Conservation (phyloP, 495 filamentous ascomycete species). For the Aspergillus incahuasiensis region DNA sequence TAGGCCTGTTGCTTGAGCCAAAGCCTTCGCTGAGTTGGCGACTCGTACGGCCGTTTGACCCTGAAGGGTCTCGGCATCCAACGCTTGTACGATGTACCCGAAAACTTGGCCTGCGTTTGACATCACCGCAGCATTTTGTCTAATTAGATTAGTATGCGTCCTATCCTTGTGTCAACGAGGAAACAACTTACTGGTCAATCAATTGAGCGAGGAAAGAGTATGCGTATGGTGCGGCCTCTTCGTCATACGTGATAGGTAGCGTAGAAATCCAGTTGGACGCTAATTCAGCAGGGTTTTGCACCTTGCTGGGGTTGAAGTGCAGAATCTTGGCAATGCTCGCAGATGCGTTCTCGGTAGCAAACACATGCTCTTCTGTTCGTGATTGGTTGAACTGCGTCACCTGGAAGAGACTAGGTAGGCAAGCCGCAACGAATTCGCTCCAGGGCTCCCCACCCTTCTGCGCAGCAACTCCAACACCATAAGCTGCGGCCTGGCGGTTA, state of each 20-base stretch:
- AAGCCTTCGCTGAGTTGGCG: slow-evolving; percentile 64
- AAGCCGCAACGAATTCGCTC: slow-evolving; percentile 75
- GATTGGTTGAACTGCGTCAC: slow-evolving; percentile 74
- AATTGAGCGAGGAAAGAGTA: slow-evolving; percentile 88
- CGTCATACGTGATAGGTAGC: slow-evolving; percentile 87
- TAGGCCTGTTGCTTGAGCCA: slow-evolving; percentile 63
- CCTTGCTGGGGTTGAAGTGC: slow-evolving; percentile 74
- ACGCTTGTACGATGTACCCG: slow-evolving; percentile 73
- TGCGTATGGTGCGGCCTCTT: slow-evolving; percentile 95
- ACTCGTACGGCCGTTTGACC: slow-evolving; percentile 72
- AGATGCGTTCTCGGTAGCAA: slow-evolving; percentile 96
- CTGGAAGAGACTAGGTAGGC: slow-evolving; percentile 76
- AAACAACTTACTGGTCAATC: slow-evolving; percentile 82
- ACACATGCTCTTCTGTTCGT: slow-evolving; percentile 88
- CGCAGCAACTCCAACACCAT: slow-evolving; percentile 93
- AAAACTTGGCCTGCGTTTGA: slow-evolving; percentile 73
- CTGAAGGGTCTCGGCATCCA: slow-evolving; percentile 86
- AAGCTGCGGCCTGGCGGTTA: slow-evolving; percentile 93
- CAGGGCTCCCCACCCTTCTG: slow-evolving; percentile 84
- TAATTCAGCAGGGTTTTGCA: slow-evolving; percentile 67
- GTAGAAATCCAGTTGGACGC: slow-evolving; percentile 80
- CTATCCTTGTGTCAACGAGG: slow-evolving; percentile 12
- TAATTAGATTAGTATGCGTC: slow-evolving; percentile 28
- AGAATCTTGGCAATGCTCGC: slow-evolving; percentile 96
- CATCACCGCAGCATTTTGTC: slow-evolving; percentile 82